These are phyloP conservation scores for Erysimum cheiri DNA, from an alignment of 441 rosid species.

Conservation along the genomic window DNA sequence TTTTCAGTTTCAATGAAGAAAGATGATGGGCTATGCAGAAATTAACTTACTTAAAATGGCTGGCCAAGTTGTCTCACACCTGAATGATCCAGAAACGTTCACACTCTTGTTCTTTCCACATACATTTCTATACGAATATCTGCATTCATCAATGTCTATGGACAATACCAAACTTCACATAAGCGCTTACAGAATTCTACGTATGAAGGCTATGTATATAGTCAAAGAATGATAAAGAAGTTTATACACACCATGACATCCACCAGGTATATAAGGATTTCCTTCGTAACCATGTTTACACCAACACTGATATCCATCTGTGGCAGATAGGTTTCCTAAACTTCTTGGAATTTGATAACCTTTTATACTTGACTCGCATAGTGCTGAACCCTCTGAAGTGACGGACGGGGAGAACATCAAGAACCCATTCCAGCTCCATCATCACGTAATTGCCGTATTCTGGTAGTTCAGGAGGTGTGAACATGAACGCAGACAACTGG, in stretches of 20 bases:
- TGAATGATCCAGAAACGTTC: constrained; percentile 16
- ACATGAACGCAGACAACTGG: not conserved
- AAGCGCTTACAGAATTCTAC: not conserved
- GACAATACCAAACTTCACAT: constrained; percentile 5
- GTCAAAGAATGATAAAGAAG: constrained; percentile 1
- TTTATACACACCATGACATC: constrained; percentile 45
- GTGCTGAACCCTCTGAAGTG: not conserved
- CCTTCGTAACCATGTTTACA: constrained; percentile 47
- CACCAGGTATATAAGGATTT: constrained; percentile 46
- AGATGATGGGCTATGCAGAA: not conserved
- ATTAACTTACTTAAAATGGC: constrained; percentile 29
- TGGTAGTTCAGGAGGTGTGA: not conserved
- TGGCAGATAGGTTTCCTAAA: not conserved
- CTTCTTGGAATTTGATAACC: not conserved
- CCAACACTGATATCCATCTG: constrained; percentile 32
- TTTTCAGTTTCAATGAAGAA: not conserved
- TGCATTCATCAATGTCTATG: constrained; percentile 37
- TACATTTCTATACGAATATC: not conserved
- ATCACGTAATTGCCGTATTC: not conserved
- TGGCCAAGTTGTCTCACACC: constrained; percentile 36
- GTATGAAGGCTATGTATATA: not conserved
- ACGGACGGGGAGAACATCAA: not conserved
- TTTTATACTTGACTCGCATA: not conserved
- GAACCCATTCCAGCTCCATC: constrained; percentile 33
- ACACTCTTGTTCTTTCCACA: constrained; percentile 36